A percentile compares a stretch with the other conserved stretches of the same genome.
Evolutionary conservation across 768 basidiomycete genomes (phyloP).

Genomic region (Antrodiella citrinella): DNA sequence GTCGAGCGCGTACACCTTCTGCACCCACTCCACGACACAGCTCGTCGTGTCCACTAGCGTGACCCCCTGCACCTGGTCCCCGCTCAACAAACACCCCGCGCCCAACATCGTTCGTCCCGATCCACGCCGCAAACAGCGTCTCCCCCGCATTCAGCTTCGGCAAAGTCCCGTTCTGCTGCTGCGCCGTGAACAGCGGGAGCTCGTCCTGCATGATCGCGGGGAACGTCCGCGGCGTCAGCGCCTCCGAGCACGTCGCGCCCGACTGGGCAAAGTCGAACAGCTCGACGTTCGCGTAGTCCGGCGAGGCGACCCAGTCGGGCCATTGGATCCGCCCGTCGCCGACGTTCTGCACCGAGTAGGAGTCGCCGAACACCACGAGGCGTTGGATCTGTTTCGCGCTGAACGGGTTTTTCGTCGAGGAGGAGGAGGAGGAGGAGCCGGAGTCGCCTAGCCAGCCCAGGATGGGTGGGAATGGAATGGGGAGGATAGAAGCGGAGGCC

Average conservation of each 20-base stretch:
- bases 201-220: slow-evolving; percentile 47
- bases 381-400: slow-evolving; percentile 44
- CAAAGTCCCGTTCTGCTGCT: slow-evolving; percentile 29
- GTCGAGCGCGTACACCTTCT: slow-evolving; percentile 40
- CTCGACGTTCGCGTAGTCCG: slow-evolving; percentile 36
- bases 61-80: slow-evolving; percentile 31
- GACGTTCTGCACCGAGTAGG: slow-evolving; percentile 36
- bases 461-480: too few relatives aligned
- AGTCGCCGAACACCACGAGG: slow-evolving; percentile 63
- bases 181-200: slow-evolving; percentile 38
- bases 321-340: slow-evolving; percentile 39
- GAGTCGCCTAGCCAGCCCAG: too few relatives aligned
- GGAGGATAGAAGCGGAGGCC: too few relatives aligned
- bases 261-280: slow-evolving; percentile 47
- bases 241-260: slow-evolving; percentile 55
- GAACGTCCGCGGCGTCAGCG: slow-evolving; percentile 45
- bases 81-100: slow-evolving; percentile 42
- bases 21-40: slow-evolving; percentile 52
- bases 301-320: slow-evolving; percentile 42
- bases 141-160: slow-evolving; percentile 24
- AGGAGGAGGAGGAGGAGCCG: too few relatives aligned
- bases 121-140: slow-evolving; percentile 54
- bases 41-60: slow-evolving; percentile 45
- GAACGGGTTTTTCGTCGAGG: neutral
- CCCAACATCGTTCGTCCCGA: slow-evolving; percentile 49